These are phyloP conservation scores for Aspergillus japonicus DNA, from an alignment of 2,329 filamentous ascomycete genomes.

Conservation along the genomic window DNA sequence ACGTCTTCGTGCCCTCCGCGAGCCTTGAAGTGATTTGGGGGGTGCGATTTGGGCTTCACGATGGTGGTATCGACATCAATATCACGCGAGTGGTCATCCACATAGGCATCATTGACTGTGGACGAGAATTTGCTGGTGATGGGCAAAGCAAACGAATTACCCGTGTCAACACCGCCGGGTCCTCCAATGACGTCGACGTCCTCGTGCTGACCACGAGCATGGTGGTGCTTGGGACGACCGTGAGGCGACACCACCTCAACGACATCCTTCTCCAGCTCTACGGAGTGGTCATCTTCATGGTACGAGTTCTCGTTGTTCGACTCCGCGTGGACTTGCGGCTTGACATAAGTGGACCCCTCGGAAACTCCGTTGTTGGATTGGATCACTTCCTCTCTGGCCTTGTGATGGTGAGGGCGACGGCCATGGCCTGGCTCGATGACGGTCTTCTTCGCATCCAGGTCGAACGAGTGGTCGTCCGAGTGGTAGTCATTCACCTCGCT, in stretches of 20 bases:
- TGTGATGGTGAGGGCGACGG: background rate
- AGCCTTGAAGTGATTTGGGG: too few species aligned
- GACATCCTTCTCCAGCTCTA: too few species aligned
- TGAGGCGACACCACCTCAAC: background rate
- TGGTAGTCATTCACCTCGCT: background rate
- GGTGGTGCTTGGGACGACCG: conserved; percentile 1
- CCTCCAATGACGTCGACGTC: conserved; percentile 22
- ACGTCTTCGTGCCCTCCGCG: too few species aligned
- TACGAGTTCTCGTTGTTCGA: background rate
- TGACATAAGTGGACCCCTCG: too few species aligned
- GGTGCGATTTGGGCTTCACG: too few species aligned
- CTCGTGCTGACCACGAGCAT: background rate
- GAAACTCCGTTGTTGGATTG: background rate
- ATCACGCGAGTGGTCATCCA: too few species aligned
- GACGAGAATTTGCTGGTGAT: too few species aligned
- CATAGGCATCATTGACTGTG: too few species aligned
- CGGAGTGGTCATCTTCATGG: too few species aligned
- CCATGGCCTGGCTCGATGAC: background rate
- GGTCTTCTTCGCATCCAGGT: conserved; percentile 1
- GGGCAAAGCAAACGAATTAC: conserved; percentile 10
- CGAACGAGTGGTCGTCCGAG: conserved; percentile 4
- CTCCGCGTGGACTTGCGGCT: too few species aligned
- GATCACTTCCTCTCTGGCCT: background rate
- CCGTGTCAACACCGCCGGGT: conserved; percentile 20
- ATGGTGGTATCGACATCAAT: too few species aligned